A percentile compares a stretch with the other conserved stretches of the same genome.
These are phyloP conservation scores for Saccharomycopsis fodiens DNA, from an alignment of 805 yeast species.

Conservation along the genomic window DNA sequence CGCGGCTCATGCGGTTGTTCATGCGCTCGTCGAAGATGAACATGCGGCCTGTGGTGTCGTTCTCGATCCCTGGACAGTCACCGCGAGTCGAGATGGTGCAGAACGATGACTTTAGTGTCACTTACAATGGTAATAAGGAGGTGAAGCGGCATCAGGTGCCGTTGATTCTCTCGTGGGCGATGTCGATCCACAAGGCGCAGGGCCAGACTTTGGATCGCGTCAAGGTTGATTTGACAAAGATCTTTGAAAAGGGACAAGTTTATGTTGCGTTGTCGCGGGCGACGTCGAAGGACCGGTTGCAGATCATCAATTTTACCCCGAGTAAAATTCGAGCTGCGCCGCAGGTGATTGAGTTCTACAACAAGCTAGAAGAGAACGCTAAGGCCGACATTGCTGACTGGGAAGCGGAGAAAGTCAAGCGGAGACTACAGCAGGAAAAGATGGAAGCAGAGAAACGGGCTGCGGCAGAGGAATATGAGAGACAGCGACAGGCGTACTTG, in stretches of 20 bases:
- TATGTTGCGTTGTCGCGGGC: slow-evolving; percentile 82
- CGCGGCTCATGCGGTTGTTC: neutral
- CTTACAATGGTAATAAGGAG: slow-evolving; percentile 61
- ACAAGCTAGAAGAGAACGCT: slow-evolving; percentile 29
- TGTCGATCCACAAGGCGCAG: slow-evolving; percentile 79
- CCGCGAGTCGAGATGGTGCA: slow-evolving; percentile 28
- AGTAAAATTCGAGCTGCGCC: slow-evolving; percentile 49
- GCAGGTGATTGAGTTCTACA: slow-evolving; percentile 55
- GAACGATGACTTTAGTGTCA: slow-evolving; percentile 37
- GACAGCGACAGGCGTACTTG: too few species aligned
- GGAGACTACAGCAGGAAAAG: neutral
- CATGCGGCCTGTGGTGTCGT: slow-evolving; percentile 61
- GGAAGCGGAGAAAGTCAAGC: neutral
- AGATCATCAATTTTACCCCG: slow-evolving; percentile 58
- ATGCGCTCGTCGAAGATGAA: neutral
- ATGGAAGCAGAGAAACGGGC: neutral
- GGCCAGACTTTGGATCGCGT: slow-evolving; percentile 74
- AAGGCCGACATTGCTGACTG: too few species aligned
- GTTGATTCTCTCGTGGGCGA: slow-evolving; percentile 69
- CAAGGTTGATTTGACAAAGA: slow-evolving; percentile 55
- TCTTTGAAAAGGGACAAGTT: slow-evolving; percentile 78
- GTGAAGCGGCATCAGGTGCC: slow-evolving; percentile 62
- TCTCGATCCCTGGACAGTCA: slow-evolving; percentile 61
- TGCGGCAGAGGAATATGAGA: neutral
- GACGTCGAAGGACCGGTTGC: slow-evolving; percentile 54